Base-by-base conservation (phyloP, 805 yeast genomes). In the Candida silvatica region DNA sequence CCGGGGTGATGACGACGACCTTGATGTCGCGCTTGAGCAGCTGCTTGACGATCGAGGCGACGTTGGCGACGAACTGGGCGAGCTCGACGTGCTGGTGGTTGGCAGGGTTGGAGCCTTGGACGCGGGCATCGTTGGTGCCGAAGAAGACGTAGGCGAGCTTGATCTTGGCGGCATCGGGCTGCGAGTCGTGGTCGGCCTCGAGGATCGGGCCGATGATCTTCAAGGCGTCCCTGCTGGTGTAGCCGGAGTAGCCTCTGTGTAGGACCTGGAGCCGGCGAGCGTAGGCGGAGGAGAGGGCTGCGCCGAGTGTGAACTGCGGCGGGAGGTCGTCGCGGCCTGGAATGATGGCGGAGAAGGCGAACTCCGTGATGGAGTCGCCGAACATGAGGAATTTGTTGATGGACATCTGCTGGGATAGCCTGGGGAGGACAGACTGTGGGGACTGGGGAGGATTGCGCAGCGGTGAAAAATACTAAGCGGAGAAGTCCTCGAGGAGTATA, bases 181-280 rank as follows among this genome's bases (percentile, higher is more conserved):
- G 44, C 8, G 38, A 27, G 36, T 59, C 62, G 31, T 70, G 56
- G 41, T 77, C 83, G 4, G 55, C 47, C 17, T 66, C 61, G 23
- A 85, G 54, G 9, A 80, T 58, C 28, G 62, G 56, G n/a, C 72
- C 71, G 4, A 71, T 46, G 4, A 83, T 45, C 31, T 63, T 56
- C 7, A 62, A 48, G 0, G 73, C 86, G 58, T 77, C 77, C 24
- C 74, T 69, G 0, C 87, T 59, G 45, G 69, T 83, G 59, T 83
- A 87, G 1, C 97, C 96, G 1, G 75, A 51, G 48, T 62, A 84
- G 0, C 97, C 97, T 39, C 95, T 62, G 27, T 72, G 77, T 2
- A 86, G 48, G 3, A 88, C 61, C 43, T 84, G 90, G 31, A 84
- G 45, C 48, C 66, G 71, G 29, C 95, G 66, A 2, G 65, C 56